Evolutionary conservation across 257 asterid species (phyloP), one percentile per base, ranked within the genome.

Genomic region (Penstemon davidsonii): DNA sequence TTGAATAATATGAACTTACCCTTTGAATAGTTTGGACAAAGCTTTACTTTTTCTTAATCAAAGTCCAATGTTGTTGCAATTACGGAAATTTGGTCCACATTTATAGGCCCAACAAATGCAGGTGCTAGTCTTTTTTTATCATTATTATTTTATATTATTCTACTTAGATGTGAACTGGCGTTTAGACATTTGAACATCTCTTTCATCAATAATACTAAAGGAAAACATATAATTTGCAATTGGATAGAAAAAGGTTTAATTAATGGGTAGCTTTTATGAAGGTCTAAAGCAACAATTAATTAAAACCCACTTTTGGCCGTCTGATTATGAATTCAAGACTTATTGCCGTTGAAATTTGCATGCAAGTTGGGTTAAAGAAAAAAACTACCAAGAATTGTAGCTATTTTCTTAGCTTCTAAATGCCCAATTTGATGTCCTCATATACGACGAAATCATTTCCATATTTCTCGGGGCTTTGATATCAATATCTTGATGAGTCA

Each of bases 101-200:
- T 83, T 82, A 81, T 78, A 79, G 77, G 69, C 46, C 71, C 62
- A 77, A 46, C 54, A 69, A 68, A 70, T 44, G 49, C 62, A 64
- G 54, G 51, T 53, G 47, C 47, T 55, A 3, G 8, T 59, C 46
- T 4, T 39, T 4, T 39, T 37, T 12, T 25, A 8, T 8, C 41
- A 8, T 19, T 66, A 25, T 40, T 25, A 8, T 7, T 67, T 64
- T 76, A 72, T 65, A 75, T 52, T 46, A 38, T 53, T 67, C 75
- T n/a, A 62, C 53, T 66, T 70, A n/a, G 77, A 80, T 88, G 90
- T 88, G 86, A 84, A 82, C 90, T 75, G 86, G 79, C 84, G 57
- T 36, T 78, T 63, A 54, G 73, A 78, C 73, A 62, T 64, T 73
- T n/a, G 6, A 61, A 55, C 63, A 56, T 69, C 64, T 54, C 71